A percentile compares a stretch with the other conserved stretches of the same genome.
Conservation (phyloP, 2,329 filamentous ascomycete species). For the Byssochlamys sp. region DNA sequence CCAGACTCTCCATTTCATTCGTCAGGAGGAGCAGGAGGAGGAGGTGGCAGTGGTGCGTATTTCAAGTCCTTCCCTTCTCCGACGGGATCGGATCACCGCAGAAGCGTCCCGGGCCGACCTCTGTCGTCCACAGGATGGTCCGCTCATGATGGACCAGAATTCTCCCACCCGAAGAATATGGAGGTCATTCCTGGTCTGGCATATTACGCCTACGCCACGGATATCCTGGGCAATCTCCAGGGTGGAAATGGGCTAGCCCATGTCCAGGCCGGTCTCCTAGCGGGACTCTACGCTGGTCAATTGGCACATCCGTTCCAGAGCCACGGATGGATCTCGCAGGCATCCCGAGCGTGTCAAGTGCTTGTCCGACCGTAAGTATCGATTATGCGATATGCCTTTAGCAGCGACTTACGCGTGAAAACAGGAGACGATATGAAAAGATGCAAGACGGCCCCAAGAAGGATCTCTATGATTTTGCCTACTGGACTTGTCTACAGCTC, state of each 20-base stretch:
- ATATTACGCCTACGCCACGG: constrained; percentile 77
- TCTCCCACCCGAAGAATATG: constrained; percentile 49
- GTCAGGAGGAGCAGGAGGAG: constrained; percentile 1
- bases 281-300: constrained; percentile 81
- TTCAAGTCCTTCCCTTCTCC: constrained; percentile 12
- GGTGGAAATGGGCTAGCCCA: constrained; percentile 72
- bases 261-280: constrained; percentile 74
- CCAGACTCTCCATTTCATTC: constrained; percentile 15
- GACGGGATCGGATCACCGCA: constrained; percentile 9
- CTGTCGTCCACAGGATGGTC: constrained; percentile 4
- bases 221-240: constrained; percentile 72
- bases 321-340: constrained; percentile 58
- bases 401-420: constrained; percentile 3
- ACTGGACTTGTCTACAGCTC: constrained; percentile 87
- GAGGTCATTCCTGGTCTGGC: constrained; percentile 81
- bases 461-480: constrained; percentile 64
- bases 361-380: constrained; percentile 62
- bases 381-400: constrained; percentile 2
- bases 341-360: constrained; percentile 54
- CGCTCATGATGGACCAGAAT: constrained; percentile 12
- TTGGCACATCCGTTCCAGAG: constrained; percentile 79
- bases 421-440: constrained; percentile 25
- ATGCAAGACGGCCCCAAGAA: constrained; percentile 27
- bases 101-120: constrained; percentile 6
- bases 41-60: constrained; percentile 10